Evolutionary conservation across 1,139 yeast genomes (phyloP).

Genomic region (Hansenula lynferdii): DNA sequence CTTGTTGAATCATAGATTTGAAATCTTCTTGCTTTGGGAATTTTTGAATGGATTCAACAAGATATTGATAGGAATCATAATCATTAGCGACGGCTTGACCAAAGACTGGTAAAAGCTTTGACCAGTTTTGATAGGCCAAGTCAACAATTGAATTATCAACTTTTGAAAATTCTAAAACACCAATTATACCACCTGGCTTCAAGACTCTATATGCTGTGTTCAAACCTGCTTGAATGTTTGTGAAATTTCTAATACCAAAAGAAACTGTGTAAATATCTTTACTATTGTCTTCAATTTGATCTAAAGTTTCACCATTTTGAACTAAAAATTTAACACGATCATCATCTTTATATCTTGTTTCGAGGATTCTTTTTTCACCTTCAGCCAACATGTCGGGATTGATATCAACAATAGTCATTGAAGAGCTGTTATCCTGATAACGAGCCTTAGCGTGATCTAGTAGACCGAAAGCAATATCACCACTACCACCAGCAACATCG

Average conservation of each 20-base stretch:
- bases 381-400: constrained; percentile 94
- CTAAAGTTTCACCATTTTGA: constrained; percentile 91
- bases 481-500: constrained; percentile 99
- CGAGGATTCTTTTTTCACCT: constrained; percentile 70
- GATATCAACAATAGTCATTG: constrained; percentile 92
- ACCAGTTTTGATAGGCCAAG: constrained; percentile 78
- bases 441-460: constrained; percentile 83
- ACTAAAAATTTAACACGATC: constrained; percentile 74
- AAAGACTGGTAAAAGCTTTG: constrained; percentile 85
- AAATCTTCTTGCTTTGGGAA: constrained; percentile 93
- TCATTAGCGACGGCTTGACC: constrained; percentile 96
- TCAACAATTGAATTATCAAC: constrained; percentile 79
- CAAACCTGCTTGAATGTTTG: constrained; percentile 89
- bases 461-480: constrained; percentile 95
- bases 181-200: constrained; percentile 98
- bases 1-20: constrained; percentile 87
- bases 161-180: constrained; percentile 91
- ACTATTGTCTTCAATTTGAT: constrained; percentile 76
- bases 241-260: constrained; percentile 95
- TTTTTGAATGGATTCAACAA: constrained; percentile 87
- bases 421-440: constrained; percentile 69
- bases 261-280: constrained; percentile 96
- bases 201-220: constrained; percentile 91
- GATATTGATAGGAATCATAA: constrained; percentile 90
- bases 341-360: constrained; percentile 44